Evolutionary conservation across 2,329 filamentous ascomycete genomes (phyloP).

Genomic region (Epicoccum nigrum): DNA sequence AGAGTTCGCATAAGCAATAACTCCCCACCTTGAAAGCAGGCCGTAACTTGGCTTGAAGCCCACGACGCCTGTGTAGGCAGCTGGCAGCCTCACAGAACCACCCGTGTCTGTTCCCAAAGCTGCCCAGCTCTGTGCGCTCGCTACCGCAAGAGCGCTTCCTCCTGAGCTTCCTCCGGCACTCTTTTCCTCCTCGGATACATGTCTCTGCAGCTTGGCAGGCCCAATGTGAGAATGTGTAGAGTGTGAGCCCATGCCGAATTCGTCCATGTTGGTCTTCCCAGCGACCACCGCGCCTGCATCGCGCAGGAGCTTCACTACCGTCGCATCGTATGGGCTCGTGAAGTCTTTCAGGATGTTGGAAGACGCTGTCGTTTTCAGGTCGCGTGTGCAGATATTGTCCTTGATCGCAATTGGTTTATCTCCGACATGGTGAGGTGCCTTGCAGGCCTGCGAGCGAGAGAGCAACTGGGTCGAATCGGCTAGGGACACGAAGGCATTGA

Average conservation of each 20-base stretch:
- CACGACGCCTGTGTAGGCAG: conserved; percentile 81
- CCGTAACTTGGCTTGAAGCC: conserved; percentile 95
- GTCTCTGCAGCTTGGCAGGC: conserved; percentile 56
- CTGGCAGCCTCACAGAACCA: conserved; percentile 84
- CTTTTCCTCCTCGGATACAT: conserved; percentile 52
- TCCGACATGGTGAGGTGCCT: conserved; percentile 9
- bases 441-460: conserved; percentile 25
- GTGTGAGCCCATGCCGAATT: conserved; percentile 94
- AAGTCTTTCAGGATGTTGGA: conserved; percentile 74
- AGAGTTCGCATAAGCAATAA: conserved; percentile 91
- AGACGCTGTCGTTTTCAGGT: conserved; percentile 74
- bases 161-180: conserved; percentile 72
- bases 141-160: conserved; percentile 87
- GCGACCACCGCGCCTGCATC: conserved; percentile 67
- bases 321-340: conserved; percentile 79
- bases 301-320: conserved; percentile 73
- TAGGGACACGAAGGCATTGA: conserved; percentile 49
- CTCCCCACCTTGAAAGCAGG: conserved; percentile 81
- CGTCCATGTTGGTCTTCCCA: conserved; percentile 92
- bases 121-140: conserved; percentile 64
- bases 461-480: conserved; percentile 30
- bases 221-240: conserved; percentile 72
- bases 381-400: conserved; percentile 58
- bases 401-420: conserved; percentile 55
- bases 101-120: conserved; percentile 94